A percentile compares a stretch with the other conserved stretches of the same genome.
These are phyloP conservation scores for Sicyos edulis DNA, from an alignment of 306 rosid genomes.

Conservation along the genomic window DNA sequence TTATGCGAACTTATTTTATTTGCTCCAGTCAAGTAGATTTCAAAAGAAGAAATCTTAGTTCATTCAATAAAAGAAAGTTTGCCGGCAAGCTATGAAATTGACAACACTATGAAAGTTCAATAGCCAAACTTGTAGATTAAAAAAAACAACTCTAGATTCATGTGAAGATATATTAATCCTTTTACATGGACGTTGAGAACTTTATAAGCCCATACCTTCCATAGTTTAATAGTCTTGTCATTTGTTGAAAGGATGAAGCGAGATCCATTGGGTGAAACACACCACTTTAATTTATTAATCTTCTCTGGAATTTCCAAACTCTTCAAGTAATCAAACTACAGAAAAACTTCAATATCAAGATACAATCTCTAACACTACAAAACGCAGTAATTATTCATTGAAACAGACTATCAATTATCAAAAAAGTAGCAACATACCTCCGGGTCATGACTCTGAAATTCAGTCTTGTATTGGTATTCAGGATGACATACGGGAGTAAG, in stretches of 20 bases:
- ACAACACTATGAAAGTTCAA: background rate
- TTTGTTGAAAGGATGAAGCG: conserved; percentile 53
- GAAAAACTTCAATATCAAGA: background rate
- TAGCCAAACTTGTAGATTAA: background rate
- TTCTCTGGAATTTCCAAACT: conserved; percentile 54
- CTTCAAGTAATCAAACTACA: conserved; percentile 56
- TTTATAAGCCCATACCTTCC: conserved; percentile 41
- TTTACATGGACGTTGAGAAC: background rate
- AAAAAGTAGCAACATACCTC: conserved; percentile 37
- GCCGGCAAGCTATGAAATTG: background rate
- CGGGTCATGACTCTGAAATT: conserved; percentile 66
- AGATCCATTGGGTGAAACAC: conserved; percentile 42
- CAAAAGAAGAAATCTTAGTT: background rate
- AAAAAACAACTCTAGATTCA: background rate
- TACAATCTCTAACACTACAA: background rate
- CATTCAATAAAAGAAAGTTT: background rate
- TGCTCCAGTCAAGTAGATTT: background rate
- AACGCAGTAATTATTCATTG: background rate
- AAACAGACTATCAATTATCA: background rate
- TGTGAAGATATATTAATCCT: background rate
- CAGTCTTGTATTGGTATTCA: conserved; percentile 43
- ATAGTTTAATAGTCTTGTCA: conserved; percentile 59
- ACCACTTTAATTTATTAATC: conserved; percentile 59
- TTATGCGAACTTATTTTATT: too few species aligned
- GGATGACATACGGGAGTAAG: conserved; percentile 31